Conservation (phyloP, 208 protist species). For the Crithidia acanthocephali region DNA sequence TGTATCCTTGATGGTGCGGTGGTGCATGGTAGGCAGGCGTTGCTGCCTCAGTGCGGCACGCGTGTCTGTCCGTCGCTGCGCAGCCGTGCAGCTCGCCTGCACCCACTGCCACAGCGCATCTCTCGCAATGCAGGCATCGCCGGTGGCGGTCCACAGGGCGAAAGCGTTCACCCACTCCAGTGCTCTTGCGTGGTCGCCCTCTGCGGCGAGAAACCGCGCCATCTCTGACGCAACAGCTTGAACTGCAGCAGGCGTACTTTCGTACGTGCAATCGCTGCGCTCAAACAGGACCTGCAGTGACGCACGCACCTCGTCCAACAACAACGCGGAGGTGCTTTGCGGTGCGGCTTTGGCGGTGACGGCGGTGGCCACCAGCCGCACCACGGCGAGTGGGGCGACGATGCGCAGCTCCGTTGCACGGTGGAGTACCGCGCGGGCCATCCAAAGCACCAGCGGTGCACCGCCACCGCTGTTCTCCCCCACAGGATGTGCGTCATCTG, state of each 20-base stretch:
- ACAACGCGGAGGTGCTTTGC: neutral
- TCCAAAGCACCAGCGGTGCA: neutral
- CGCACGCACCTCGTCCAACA: neutral
- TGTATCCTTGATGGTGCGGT: too few species aligned
- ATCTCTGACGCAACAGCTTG: constrained; percentile 11
- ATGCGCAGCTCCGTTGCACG: neutral
- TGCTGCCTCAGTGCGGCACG: constrained; percentile 24
- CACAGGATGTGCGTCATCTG: neutral
- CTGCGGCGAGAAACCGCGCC: constrained; percentile 11
- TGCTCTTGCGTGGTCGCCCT: constrained; percentile 9
- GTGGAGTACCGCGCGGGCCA: neutral
- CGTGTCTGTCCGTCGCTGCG: constrained; percentile 8
- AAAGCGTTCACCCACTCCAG: constrained; percentile 26
- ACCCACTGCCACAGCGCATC: constrained; percentile 21
- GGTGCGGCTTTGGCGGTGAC: neutral
- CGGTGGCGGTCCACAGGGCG: neutral
- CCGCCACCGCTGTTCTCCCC: neutral
- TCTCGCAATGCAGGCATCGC: neutral
- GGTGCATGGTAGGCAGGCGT: too few species aligned
- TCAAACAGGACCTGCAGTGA: neutral
- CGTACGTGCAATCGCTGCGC: neutral
- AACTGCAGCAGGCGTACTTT: neutral
- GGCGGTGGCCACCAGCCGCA: constrained; percentile 5
- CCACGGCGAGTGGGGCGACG: neutral
- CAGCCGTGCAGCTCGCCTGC: neutral